Percentiles rank a stretch among this genome's conserved stretches.
These are phyloP conservation scores for Flaveria robusta DNA, from an alignment of 129 eudicot genomes.

Conservation along the genomic window DNA sequence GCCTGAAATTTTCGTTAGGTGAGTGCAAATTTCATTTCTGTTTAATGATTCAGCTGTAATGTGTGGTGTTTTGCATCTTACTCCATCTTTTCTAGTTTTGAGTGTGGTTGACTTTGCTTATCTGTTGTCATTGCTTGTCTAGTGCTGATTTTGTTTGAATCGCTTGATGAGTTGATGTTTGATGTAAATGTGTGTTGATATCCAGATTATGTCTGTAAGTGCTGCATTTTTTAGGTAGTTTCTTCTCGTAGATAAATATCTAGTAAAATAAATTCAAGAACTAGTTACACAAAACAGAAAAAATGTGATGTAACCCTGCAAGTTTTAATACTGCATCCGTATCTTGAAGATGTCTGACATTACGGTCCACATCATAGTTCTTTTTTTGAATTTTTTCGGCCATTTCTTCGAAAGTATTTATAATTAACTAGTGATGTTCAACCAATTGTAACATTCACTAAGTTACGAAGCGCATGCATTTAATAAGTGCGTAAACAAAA, in stretches of 20 bases:
- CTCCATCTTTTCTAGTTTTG: background rate
- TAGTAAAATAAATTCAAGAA: background rate
- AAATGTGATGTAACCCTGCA: no score
- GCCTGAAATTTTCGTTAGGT: conserved; percentile 1
- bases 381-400: no score
- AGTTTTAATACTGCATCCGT: background rate
- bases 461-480: background rate
- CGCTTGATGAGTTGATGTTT: background rate
- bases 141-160: background rate
- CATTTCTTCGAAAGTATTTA: background rate
- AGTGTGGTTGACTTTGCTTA: background rate
- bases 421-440: background rate
- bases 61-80: conserved; percentile 19
- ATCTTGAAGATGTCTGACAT: background rate
- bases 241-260: background rate
- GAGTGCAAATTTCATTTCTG: conserved; percentile 8
- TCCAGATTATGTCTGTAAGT: background rate
- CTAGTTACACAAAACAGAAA: background rate
- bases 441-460: no score
- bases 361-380: background rate
- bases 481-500: background rate
- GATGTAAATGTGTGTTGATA: conserved; percentile 23
- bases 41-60: background rate
- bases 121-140: no score
- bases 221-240: background rate